Conservation (phyloP, 2,329 filamentous ascomycete species). For the Venturia pyrina region DNA sequence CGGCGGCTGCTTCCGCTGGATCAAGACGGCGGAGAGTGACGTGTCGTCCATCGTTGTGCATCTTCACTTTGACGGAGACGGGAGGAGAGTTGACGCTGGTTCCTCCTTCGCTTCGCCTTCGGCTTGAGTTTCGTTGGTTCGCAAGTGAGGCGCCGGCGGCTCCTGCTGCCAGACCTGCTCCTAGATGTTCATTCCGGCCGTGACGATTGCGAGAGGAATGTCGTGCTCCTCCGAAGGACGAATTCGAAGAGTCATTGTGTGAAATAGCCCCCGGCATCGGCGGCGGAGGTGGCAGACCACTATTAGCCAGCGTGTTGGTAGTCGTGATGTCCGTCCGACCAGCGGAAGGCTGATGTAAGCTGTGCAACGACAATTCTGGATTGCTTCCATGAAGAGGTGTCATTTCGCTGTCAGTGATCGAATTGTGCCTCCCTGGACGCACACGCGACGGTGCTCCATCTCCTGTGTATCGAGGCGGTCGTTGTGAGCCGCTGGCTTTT, state of each 20-base stretch:
- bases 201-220: constrained; percentile 20
- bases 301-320: constrained; percentile 17
- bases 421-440: constrained; percentile 21
- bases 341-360: constrained; percentile 17
- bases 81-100: constrained; percentile 45
- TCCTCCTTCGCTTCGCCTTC: constrained; percentile 22
- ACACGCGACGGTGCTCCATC: constrained; percentile 41
- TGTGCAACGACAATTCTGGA: constrained; percentile 32
- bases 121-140: constrained; percentile 20
- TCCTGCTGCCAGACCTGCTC: constrained; percentile 21
- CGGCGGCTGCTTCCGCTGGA: constrained; percentile 52
- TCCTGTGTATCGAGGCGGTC: constrained; percentile 54
- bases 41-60: constrained; percentile 53
- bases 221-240: constrained; percentile 27
- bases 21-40: constrained; percentile 52
- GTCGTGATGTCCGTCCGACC: constrained; percentile 16
- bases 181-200: constrained; percentile 16
- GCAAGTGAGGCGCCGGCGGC: constrained; percentile 14
- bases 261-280: constrained; percentile 21
- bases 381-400: constrained; percentile 33
- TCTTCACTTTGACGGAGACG: constrained; percentile 54
- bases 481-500: constrained; percentile 24
- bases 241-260: constrained; percentile 32
- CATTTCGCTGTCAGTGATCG: constrained; percentile 33
- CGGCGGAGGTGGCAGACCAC: constrained; percentile 12